phyloP scores from a whole-genome alignment of 805 yeast species.

The Maudiozyma pseudohumilis region DNA sequence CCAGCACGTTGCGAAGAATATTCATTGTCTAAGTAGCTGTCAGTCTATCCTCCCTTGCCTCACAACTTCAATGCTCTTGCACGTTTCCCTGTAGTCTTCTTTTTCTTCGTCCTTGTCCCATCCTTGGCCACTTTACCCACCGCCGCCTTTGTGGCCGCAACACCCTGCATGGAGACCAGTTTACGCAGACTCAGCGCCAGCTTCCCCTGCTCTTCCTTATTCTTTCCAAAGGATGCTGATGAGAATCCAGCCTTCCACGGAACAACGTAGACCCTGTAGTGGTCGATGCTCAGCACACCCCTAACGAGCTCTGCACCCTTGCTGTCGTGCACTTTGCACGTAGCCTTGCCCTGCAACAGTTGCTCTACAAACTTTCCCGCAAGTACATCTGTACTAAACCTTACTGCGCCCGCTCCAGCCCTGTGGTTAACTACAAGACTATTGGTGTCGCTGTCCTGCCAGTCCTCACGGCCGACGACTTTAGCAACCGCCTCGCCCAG shows the following conservation, averaged over 20 bases:
- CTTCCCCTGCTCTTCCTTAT: slow-evolving; percentile 15
- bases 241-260: slow-evolving; percentile 19
- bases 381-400: slow-evolving; percentile 12
- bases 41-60: too few species aligned
- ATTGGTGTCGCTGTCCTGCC: slow-evolving; percentile 16
- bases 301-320: slow-evolving; percentile 5
- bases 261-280: slow-evolving; percentile 12
- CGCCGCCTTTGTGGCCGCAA: not conserved
- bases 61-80: slow-evolving; percentile 7
- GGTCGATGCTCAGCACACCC: slow-evolving; percentile 17
- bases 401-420: slow-evolving; percentile 20
- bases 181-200: slow-evolving; percentile 13
- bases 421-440: slow-evolving; percentile 19
- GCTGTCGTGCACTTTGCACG: not conserved
- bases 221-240: slow-evolving; percentile 17
- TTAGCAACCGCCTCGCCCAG: slow-evolving; percentile 43
- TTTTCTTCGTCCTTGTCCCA: slow-evolving; percentile 6
- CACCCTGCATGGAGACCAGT: slow-evolving; percentile 6
- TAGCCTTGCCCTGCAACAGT: slow-evolving; percentile 2
- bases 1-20: too few species aligned
- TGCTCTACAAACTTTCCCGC: slow-evolving; percentile 9
- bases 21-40: too few species aligned
- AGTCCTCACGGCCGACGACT: slow-evolving; percentile 9
- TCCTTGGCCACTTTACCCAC: not conserved
- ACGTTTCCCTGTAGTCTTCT: slow-evolving; percentile 3